A percentile compares a stretch with the other conserved stretches of the same genome.
Evolutionary conservation across 148 eudicot species (phyloP).

Genomic region (Vaccinium myrtillus): DNA sequence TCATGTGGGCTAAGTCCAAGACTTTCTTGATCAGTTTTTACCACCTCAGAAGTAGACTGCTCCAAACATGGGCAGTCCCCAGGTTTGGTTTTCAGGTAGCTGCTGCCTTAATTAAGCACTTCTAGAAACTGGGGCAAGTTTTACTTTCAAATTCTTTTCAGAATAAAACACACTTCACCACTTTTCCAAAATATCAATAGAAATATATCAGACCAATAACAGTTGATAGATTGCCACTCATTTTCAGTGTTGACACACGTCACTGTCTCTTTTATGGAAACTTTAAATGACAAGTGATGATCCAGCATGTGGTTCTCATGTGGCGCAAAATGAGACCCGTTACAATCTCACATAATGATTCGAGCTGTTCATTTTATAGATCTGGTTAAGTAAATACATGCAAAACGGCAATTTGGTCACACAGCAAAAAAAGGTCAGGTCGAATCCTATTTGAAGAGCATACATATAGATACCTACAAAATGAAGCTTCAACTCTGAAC

Average conservation of each 20-base stretch:
- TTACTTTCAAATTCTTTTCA: no score
- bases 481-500: not conserved
- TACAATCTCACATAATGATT: no score
- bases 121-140: not conserved
- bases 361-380: no score
- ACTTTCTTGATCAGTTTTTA: slow-evolving; percentile 41
- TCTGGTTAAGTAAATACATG: no score
- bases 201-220: not conserved
- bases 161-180: not conserved
- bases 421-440: no score
- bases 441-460: no score
- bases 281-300: not conserved
- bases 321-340: no score
- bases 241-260: not conserved
- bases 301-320: no score
- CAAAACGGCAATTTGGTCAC: no score
- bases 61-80: slow-evolving; percentile 49
- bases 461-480: not conserved
- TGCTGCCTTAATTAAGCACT: not conserved
- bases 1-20: slow-evolving; percentile 52
- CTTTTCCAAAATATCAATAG: not conserved
- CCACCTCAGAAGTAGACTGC: slow-evolving; percentile 38
- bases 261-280: not conserved
- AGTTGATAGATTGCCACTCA: not conserved
- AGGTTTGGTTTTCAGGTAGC: slow-evolving; percentile 58